These are phyloP conservation scores for Plenodomus tracheiphilus DNA, from an alignment of 2,329 filamentous ascomycete species.

Conservation along the genomic window DNA sequence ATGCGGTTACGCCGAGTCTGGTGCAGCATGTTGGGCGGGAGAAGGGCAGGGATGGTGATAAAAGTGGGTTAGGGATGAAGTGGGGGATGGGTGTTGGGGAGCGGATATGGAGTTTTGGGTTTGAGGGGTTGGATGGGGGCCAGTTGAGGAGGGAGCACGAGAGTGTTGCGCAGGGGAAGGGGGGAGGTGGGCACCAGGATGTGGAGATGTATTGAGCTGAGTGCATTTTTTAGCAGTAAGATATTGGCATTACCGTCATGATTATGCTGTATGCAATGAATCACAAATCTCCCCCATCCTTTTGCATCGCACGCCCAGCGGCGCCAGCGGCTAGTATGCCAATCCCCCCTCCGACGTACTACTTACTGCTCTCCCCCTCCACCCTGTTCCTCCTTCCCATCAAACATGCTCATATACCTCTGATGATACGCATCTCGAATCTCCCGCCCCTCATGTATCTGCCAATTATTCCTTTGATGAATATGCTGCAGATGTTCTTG, in stretches of 20 bases:
- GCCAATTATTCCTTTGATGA: background rate
- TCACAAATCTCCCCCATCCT: too few relatives aligned
- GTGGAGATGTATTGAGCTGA: background rate
- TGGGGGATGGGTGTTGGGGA: slow-evolving; percentile 37
- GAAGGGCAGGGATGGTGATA: slow-evolving; percentile 42
- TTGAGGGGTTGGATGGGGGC: slow-evolving; percentile 38
- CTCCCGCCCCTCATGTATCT: too few relatives aligned
- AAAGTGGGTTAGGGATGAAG: slow-evolving; percentile 28
- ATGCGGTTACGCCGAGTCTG: slow-evolving; percentile 48
- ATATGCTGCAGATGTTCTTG: background rate
- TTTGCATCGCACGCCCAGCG: too few relatives aligned
- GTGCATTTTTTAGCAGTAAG: background rate
- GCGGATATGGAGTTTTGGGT: slow-evolving; percentile 47
- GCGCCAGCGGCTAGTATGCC: too few relatives aligned
- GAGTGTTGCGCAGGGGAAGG: background rate
- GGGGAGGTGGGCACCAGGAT: background rate
- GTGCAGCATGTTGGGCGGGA: slow-evolving; percentile 51
- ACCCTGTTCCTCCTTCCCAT: background rate
- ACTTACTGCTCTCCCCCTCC: too few relatives aligned
- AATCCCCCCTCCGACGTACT: too few relatives aligned
- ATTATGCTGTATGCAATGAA: too few relatives aligned
- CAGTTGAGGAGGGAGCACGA: slow-evolving; percentile 36
- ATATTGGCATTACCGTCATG: too few relatives aligned
- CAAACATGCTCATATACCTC: background rate
- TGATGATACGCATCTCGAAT: background rate